These are phyloP conservation scores for Phylloporus arenicola DNA, from an alignment of 768 basidiomycete genomes.

Conservation along the genomic window DNA sequence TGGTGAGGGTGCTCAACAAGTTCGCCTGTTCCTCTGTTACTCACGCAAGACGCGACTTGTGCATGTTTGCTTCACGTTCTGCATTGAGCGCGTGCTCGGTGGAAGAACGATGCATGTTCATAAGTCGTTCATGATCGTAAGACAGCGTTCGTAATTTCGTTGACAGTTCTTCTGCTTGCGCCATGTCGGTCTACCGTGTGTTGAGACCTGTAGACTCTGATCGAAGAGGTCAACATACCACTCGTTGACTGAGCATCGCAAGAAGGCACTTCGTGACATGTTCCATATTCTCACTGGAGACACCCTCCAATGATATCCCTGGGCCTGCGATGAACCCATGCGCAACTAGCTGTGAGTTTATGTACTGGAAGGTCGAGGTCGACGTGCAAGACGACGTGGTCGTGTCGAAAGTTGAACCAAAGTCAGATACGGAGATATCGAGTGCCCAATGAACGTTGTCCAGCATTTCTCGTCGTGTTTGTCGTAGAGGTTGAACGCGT, in stretches of 20 bases:
- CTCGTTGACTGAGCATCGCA: conserved; percentile 66
- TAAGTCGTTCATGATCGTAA: conserved; percentile 77
- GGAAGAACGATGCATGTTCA: conserved; percentile 54
- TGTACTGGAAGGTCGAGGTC: conserved; percentile 63
- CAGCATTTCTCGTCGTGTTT: conserved; percentile 28
- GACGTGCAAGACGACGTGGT: conserved; percentile 44
- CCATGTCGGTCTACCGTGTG: conserved; percentile 60
- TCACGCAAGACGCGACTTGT: conserved; percentile 68
- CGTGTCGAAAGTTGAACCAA: conserved; percentile 42
- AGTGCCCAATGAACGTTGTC: conserved; percentile 52
- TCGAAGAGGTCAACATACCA: conserved; percentile 45
- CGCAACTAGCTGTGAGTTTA: conserved; percentile 77
- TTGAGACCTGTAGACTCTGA: conserved; percentile 12
- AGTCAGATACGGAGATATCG: conserved; percentile 37
- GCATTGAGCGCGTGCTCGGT: conserved; percentile 62
- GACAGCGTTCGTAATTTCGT: conserved; percentile 71
- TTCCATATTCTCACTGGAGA: conserved; percentile 51
- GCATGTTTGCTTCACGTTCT: conserved; percentile 70
- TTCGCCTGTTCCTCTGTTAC: conserved; percentile 26
- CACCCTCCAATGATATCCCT: conserved; percentile 64
- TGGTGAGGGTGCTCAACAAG: conserved; percentile 6
- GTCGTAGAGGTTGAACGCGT: conserved; percentile 22
- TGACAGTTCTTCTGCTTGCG: conserved; percentile 67
- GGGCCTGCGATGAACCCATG: conserved; percentile 68
- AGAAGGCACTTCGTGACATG: conserved; percentile 69